phyloP scores from a whole-genome alignment of 140 eudicot genomes.

The Flaveria floridana region DNA sequence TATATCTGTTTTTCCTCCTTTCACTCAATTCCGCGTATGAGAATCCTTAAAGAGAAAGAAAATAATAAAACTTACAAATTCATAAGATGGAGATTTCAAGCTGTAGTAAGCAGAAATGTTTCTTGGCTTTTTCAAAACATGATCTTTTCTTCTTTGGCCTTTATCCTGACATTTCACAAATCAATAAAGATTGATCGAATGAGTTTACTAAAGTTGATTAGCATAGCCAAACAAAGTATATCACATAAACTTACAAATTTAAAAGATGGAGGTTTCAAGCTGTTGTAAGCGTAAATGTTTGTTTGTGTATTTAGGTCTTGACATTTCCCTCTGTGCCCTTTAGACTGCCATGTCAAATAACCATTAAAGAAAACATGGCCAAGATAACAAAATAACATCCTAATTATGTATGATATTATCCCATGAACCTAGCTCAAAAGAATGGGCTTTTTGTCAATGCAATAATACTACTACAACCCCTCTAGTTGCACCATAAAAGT shows the following conservation, averaged over 20 bases:
- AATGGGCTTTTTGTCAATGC: neutral
- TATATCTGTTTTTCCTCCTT: neutral
- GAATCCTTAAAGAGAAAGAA: constrained; percentile 13
- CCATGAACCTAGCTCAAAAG: neutral
- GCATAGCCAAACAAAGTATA: neutral
- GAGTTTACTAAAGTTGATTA: neutral
- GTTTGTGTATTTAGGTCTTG: constrained; percentile 22
- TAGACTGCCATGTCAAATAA: constrained; percentile 42
- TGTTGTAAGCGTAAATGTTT: constrained; percentile 51
- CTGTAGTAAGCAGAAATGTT: constrained; percentile 70
- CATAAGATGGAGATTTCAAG: constrained; percentile 67
- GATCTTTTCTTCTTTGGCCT: constrained; percentile 34
- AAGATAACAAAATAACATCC: neutral
- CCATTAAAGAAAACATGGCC: neutral
- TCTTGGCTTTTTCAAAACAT: constrained; percentile 28
- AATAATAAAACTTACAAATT: constrained; percentile 55
- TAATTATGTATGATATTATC: neutral
- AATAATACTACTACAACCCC: neutral
- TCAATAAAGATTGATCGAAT: constrained; percentile 3
- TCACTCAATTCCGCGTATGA: constrained; percentile 4
- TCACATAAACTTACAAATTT: constrained; percentile 55
- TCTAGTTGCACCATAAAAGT: neutral
- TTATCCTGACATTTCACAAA: constrained; percentile 33
- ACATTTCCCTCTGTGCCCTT: constrained; percentile 34
- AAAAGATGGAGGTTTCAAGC: constrained; percentile 59